phyloP scores from a whole-genome alignment of 176 grass and related monocot species.

The Canna indica region DNA sequence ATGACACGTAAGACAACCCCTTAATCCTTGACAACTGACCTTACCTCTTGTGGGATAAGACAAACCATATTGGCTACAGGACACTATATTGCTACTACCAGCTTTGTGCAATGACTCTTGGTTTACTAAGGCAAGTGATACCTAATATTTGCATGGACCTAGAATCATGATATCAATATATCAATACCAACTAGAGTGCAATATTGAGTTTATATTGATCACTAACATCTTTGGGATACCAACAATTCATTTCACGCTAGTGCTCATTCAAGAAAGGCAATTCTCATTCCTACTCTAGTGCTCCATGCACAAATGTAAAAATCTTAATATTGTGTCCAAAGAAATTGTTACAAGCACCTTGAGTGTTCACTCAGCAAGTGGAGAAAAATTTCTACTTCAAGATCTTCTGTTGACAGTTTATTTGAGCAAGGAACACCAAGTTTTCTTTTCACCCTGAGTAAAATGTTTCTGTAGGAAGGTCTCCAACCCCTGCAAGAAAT shows the following conservation, averaged over 20 bases:
- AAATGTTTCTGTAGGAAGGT: slow-evolving; percentile 67
- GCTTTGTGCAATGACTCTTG: too few species aligned
- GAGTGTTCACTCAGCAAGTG: slow-evolving; percentile 79
- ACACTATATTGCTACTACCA: too few species aligned
- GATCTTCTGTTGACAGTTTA: slow-evolving; percentile 71
- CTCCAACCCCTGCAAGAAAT: slow-evolving; percentile 54
- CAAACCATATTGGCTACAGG: too few species aligned
- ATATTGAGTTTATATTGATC: too few species aligned
- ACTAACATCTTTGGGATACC: background rate
- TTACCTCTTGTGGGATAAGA: too few species aligned
- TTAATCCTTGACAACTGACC: too few species aligned
- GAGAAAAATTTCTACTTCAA: slow-evolving; percentile 95
- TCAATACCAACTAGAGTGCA: too few species aligned
- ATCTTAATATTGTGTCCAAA: background rate
- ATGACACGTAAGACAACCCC: too few species aligned
- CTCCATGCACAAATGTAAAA: background rate
- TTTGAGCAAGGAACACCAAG: slow-evolving; percentile 57
- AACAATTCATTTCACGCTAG: background rate
- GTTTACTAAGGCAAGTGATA: too few species aligned
- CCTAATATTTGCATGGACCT: too few species aligned
- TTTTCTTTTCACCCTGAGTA: slow-evolving; percentile 66
- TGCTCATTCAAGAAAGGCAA: background rate
- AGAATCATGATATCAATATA: too few species aligned
- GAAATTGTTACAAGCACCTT: slow-evolving; percentile 32
- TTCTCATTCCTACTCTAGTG: background rate